Evolutionary conservation across 768 basidiomycete genomes (phyloP), one percentile per base, ranked within the genome.

Genomic region (Tulasnella sp.): DNA sequence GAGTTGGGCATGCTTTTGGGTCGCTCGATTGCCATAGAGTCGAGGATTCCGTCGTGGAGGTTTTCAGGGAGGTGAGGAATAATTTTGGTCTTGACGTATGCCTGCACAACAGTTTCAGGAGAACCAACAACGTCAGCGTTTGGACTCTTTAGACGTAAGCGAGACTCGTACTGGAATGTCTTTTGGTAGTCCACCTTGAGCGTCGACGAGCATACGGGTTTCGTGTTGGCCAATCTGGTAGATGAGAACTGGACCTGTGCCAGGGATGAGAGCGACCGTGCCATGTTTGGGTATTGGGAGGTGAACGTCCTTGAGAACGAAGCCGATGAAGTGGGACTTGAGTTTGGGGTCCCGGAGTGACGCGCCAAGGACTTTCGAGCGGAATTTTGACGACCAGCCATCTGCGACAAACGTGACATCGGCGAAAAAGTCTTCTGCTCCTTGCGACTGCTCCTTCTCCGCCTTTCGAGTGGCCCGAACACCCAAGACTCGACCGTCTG

Each of bases 1-100:
- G 93, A 92, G 82, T 98, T 99, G 39, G 97, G 96, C 96, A 99
- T 98, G 25, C 90, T 90, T 17, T 94, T 88, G 22, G 97, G 85
- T 29, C 94, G 90, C 81, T 93, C 90, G 38, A 86, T 89, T n/a
- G 90, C 86, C n/a, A 97, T 85, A 0, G 94, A 92, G 37, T 81
- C 84, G 67, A 85, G 85, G 69, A 96, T 86, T 39, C 93, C 84
- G 5, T 85, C 80, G 38, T 92, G 92, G 9, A 97, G 85, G 4
- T 89, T 83, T 0, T 88, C 78, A 0, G 97, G 97, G 37, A 99
- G 90, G 81, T 92, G 89, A 2, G 96, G 95, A 39, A 93, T 83
- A 79, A 97, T 87, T 67, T 92, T 87, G 5, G 84, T 82, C 6
- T 91, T 84, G 76, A 99, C 93, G 82, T 93, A 89, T 4, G 83